Evolutionary conservation across 1,284 basidiomycete species (phyloP), one percentile per base, ranked within the genome.

Genomic region (Cryptococcus sp.): DNA sequence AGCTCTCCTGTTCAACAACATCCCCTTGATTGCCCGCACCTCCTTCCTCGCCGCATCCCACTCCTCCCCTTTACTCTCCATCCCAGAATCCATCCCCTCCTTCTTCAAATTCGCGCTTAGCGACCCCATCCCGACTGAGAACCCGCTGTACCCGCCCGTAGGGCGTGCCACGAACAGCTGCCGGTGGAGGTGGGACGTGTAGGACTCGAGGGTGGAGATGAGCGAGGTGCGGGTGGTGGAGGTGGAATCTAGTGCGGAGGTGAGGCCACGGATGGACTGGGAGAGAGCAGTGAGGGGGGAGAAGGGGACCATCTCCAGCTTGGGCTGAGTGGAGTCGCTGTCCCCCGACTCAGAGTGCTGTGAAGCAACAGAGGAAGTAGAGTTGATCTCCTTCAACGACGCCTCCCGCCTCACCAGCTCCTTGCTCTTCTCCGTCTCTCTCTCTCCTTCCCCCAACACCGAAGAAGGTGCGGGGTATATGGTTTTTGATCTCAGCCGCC

Each of bases 21-120:
- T 46, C n/a, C 76, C 76, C 61, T 78, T 77, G 55, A 78, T 67
- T 8, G 69, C 71, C 51, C 76, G 67, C 16, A 78, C 63, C 56
- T 78, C 76, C 55, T 72, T 73, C 50, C 73, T 66, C 28, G 73
- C 68, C 33, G 62, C 64, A 57, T 78, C 75, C 71, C 72, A 76
- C 57, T 73, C 70, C 51, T 70, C 69, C n/a, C 61, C 59, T 28
- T 60, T 59, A 12, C 50, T 42, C 39, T 24, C 21, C 4, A 24
- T 16, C 16, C 37, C 46, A 46, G 20, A 48, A 37, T 48, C 52
- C 37, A 36, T 18, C 24, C 63, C 59, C 21, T 63, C 70, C 38
- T 65, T 65, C 15, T 56, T 61, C 28, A 74, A 60, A 59, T 68
- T 71, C 36, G 60, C 62, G 33, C 57, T 52, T 37, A 76, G 56